Evolutionary conservation across 2,329 filamentous ascomycete species (phyloP), one percentile per base, ranked within the genome.

Genomic region (Hypoxylon sp.): DNA sequence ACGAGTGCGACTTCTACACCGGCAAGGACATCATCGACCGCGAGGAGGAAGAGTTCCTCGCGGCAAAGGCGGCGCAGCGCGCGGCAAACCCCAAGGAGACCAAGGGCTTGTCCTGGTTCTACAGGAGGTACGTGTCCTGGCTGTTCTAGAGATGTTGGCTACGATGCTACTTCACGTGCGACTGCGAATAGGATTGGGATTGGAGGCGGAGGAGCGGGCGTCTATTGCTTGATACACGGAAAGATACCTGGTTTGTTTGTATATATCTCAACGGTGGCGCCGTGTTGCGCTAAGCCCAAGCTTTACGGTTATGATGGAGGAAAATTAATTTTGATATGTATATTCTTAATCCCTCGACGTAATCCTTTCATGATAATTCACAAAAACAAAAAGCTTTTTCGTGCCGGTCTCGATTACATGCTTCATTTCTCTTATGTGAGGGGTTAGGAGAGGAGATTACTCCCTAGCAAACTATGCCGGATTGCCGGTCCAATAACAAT

Each of bases 1-100:
- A 85, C 63, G 83, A 87, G 71, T 89, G 85, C 30, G 91, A 93
- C 81, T 86, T 93, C 67, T 92, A 86, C 80, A 86, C 86, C 0
- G 91, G 90, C 73, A 93, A 93, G 81, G 90, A 90, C 56, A 83
- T 86, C 64, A 91, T 93, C 69, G 91, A 93, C 78, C 83, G 87
- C 7, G 90, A 93, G 74, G 91, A 94, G 80, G 85, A 87, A 64
- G 88, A 87, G 67, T 93, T 90, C 79, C 72, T 92, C 58, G 89
- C 86, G 9, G 74, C 75, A n/a, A 78, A 87, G 75, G 84, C 81
- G 2, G 79, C 79, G 37, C 76, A 78, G 54, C 74, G 76, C 30
- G 75, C 70, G 1, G 57, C 53, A 2, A 61, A 62, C 34, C 66
- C 69, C 16, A 58, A 77, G 27, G 74, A 76, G 30, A 74, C 76